Evolutionary conservation across 495 filamentous ascomycete genomes (phyloP).

Genomic region (Aspergillus sparsus): DNA sequence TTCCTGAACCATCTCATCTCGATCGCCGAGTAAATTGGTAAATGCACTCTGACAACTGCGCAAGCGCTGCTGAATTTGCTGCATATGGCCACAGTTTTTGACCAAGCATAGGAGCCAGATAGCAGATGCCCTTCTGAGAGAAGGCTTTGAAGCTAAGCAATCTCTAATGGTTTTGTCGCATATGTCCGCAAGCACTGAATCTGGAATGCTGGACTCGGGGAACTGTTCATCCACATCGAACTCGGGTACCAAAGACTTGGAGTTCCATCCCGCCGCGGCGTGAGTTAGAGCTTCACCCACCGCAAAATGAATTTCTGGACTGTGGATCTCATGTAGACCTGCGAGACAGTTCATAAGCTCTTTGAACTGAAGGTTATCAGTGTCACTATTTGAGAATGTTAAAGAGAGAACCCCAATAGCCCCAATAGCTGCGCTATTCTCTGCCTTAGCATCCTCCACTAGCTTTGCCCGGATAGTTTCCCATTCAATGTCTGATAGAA

Average conservation of each 20-base stretch:
- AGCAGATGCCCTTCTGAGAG: constrained; percentile 81
- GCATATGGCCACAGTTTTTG: constrained; percentile 79
- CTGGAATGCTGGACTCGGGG: constrained; percentile 44
- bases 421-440: constrained; percentile 77
- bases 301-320: constrained; percentile 83
- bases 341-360: constrained; percentile 65
- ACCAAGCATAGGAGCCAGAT: constrained; percentile 94
- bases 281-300: constrained; percentile 83
- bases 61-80: constrained; percentile 68
- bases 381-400: constrained; percentile 48
- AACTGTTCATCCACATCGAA: constrained; percentile 59
- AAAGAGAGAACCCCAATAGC: constrained; percentile 67
- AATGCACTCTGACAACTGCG: constrained; percentile 84
- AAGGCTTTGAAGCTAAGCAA: constrained; percentile 80
- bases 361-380: constrained; percentile 30
- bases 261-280: constrained; percentile 77
- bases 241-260: constrained; percentile 57
- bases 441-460: constrained; percentile 66
- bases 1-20: constrained; percentile 93
- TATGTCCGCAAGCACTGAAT: constrained; percentile 52
- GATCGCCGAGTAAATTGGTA: constrained; percentile 78
- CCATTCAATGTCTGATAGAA: constrained; percentile 41
- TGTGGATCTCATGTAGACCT: constrained; percentile 74
- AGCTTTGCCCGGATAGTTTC: constrained; percentile 59
- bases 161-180: constrained; percentile 70